Evolutionary conservation across 371 early-diverging fungal genomes (phyloP), one percentile per base, ranked within the genome.

Genomic region (Umbelopsis sp.): DNA sequence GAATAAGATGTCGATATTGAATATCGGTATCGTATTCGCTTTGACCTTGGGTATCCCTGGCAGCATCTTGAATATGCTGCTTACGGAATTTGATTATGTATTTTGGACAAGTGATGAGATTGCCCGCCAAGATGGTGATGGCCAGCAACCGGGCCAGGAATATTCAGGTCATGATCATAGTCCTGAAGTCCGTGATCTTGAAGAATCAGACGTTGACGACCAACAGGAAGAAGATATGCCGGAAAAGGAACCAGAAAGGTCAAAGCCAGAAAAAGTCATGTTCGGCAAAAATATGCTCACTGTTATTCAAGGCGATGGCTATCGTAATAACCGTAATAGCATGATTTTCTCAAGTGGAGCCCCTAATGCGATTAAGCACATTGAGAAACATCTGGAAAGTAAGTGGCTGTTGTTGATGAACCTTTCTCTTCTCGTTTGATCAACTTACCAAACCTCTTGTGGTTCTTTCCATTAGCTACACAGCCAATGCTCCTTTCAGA

Each of bases 21-120:
- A 92, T 73, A 71, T 92, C 20, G 86, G 88, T 29, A 92, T 91
- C 63, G 91, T 92, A 9, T 92, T 92, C 71, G 80, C 89, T 5
- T 89, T 90, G 4, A 91, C 91, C 0, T 70, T 91, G 0, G 85
- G 85, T 0, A 86, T 92, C 25, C 90, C 91, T 1, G 86, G 87
- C 3, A 83, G 80, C 5, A 77, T 92, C 0, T 87, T 91, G 48
- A 81, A 77, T 44, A 65, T 91, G 50, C 74, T 92, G 67, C 70
- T 91, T 72, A 84, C 83, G 4, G 90, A 90, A 52, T 91, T 85
- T 70, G 81, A 80, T 8, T 76, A 75, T 32, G 80, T 90, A 11
- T 92, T 92, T 50, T 79, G 80, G 80, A 79, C 77, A 11, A 78
- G 73, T 16, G 77, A 83, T 38, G 76, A 83, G 25, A 80, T 79